These are phyloP conservation scores for Vitis hybrid DNA, from an alignment of 177 flowering plant genomes.

Conservation along the genomic window DNA sequence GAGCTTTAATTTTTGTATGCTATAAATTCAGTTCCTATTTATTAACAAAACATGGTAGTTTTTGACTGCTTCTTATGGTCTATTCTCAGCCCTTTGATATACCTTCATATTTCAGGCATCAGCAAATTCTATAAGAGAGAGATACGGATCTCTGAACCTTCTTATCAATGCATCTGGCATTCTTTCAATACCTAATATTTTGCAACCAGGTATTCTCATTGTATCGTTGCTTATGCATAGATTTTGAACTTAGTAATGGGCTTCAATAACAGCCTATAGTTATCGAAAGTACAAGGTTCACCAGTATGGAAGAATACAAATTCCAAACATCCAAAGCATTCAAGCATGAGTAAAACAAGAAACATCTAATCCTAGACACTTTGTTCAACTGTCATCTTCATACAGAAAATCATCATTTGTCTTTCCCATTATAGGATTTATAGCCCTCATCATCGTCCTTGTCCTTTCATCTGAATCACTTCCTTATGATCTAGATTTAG, in stretches of 20 bases:
- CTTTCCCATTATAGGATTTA: too few relatives aligned
- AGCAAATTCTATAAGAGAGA: conserved; percentile 54
- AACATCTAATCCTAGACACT: too few relatives aligned
- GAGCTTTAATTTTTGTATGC: too few relatives aligned
- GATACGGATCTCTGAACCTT: conserved; percentile 73
- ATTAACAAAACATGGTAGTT: not conserved
- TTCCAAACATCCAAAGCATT: too few relatives aligned
- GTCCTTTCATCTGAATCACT: too few relatives aligned
- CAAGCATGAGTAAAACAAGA: too few relatives aligned
- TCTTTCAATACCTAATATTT: conserved; percentile 72
- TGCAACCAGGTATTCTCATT: conserved; percentile 72
- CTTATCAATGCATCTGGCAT: conserved; percentile 81
- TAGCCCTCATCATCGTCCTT: too few relatives aligned
- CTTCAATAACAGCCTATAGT: not conserved
- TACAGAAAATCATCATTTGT: too few relatives aligned
- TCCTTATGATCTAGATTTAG: too few relatives aligned
- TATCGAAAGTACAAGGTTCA: too few relatives aligned
- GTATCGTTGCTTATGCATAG: not conserved
- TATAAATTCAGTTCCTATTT: not conserved
- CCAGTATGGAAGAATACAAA: too few relatives aligned
- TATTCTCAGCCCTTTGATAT: not conserved
- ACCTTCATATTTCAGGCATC: conserved; percentile 51
- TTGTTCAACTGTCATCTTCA: too few relatives aligned
- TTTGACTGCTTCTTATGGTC: not conserved
- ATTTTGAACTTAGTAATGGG: not conserved